Evolutionary conservation across 169 alveolate species (phyloP).

Genomic region (Cryptosporidium ubiquitum): DNA sequence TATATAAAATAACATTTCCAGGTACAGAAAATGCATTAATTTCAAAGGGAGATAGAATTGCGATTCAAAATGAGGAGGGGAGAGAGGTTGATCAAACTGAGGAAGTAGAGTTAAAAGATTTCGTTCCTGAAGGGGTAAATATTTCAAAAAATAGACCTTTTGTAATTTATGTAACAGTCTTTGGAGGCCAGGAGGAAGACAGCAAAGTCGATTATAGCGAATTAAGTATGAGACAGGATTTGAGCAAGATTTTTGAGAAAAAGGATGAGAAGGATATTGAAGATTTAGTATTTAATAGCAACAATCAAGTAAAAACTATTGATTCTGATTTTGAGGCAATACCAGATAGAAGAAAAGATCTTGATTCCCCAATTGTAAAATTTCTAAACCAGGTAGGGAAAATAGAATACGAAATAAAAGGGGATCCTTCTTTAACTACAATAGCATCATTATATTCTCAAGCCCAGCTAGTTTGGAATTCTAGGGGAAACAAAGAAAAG

Average conservation of each 20-base stretch:
- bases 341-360: neutral
- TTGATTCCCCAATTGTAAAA: neutral
- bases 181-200: neutral
- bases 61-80: constrained; percentile 24
- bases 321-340: constrained; percentile 1
- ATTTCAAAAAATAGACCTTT: constrained; percentile 32
- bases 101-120: neutral
- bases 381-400: constrained; percentile 10
- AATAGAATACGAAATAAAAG: neutral
- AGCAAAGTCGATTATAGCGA: neutral
- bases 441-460: constrained; percentile 47
- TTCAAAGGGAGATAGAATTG: neutral
- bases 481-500: constrained; percentile 17
- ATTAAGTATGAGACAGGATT: neutral
- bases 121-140: neutral
- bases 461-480: constrained; percentile 44
- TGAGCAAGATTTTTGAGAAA: constrained; percentile 23
- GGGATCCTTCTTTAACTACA: constrained; percentile 35
- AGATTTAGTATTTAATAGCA: neutral
- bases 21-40: neutral
- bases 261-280: neutral
- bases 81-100: neutral
- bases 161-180: constrained; percentile 9
- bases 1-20: neutral
- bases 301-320: neutral